Conservation (phyloP, 2,329 filamentous ascomycete genomes). For the Colletotrichum cuscutae region DNA sequence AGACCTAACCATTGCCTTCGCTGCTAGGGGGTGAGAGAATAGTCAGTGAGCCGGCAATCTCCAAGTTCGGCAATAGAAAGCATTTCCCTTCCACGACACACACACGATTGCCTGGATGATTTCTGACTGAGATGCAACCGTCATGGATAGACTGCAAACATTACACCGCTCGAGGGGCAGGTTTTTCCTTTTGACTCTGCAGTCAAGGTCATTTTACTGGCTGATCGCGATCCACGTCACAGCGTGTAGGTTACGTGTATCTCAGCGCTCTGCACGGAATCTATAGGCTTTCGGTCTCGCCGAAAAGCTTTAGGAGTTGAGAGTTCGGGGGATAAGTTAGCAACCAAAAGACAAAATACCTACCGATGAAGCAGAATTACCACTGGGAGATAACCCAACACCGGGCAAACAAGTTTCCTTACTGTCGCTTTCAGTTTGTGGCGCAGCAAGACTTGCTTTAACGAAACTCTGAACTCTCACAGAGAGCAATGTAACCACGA, state of each 20-base stretch:
- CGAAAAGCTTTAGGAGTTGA: not conserved
- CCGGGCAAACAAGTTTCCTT: not conserved
- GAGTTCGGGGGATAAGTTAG: not conserved
- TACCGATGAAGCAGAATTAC: not conserved
- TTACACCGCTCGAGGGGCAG: not conserved
- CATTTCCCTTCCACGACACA: not conserved
- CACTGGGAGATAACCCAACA: not conserved
- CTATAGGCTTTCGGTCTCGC: not conserved
- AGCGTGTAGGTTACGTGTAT: not conserved
- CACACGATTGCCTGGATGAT: not conserved
- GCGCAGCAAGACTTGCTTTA: constrained; percentile 14
- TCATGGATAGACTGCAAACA: not conserved
- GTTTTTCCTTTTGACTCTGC: not conserved
- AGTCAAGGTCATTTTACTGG: not conserved
- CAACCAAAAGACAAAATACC: not conserved
- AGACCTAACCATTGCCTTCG: not conserved
- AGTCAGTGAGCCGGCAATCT: not conserved
- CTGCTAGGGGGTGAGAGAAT: not conserved
- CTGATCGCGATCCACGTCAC: not conserved
- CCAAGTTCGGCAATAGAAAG: not conserved
- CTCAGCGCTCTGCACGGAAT: not conserved
- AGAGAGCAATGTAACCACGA: constrained; percentile 9
- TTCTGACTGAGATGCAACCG: not conserved
- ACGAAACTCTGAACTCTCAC: constrained; percentile 13
- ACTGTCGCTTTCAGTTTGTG: not conserved